Evolutionary conservation across 441 rosid genomes (phyloP).

Genomic region (Adansonia madagascariensis): DNA sequence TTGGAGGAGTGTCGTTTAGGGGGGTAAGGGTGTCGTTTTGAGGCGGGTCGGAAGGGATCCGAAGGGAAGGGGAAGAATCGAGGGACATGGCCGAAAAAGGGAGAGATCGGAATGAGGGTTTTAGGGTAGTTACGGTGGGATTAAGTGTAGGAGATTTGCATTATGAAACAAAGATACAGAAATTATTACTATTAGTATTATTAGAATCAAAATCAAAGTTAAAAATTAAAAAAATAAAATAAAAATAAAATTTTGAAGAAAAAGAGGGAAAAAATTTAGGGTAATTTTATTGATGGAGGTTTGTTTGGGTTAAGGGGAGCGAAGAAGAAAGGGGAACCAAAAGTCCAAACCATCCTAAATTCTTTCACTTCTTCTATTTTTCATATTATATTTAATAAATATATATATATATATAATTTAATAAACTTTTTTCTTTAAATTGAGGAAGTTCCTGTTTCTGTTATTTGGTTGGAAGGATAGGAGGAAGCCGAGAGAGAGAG

Average conservation of each 20-base stretch:
- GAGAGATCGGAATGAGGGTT: slow-evolving; percentile 41
- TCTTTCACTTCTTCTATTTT: slow-evolving; percentile 31
- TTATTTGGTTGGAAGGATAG: neutral
- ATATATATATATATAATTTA: neutral
- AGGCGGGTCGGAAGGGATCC: slow-evolving; percentile 53
- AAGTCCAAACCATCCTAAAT: slow-evolving; percentile 38
- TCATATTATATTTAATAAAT: neutral
- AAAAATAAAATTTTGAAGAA: slow-evolving; percentile 19
- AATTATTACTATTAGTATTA: no score
- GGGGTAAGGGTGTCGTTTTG: slow-evolving; percentile 37
- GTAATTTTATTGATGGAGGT: slow-evolving; percentile 27
- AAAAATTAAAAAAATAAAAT: neutral
- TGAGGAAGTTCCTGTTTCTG: neutral
- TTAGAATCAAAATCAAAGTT: no score
- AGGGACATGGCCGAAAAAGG: slow-evolving; percentile 52
- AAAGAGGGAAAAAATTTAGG: slow-evolving; percentile 31
- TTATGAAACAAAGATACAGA: neutral
- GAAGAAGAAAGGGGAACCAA: slow-evolving; percentile 34
- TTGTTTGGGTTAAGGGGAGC: slow-evolving; percentile 25
- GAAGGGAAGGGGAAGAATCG: slow-evolving; percentile 58
- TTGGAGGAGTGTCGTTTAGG: slow-evolving; percentile 23
- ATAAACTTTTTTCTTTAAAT: neutral
- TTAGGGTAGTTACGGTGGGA: slow-evolving; percentile 41
- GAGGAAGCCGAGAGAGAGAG: neutral
- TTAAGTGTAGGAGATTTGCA: slow-evolving; percentile 35